These are phyloP conservation scores for Colletotrichum godetiae DNA, from an alignment of 2,329 filamentous ascomycete species.

Conservation along the genomic window DNA sequence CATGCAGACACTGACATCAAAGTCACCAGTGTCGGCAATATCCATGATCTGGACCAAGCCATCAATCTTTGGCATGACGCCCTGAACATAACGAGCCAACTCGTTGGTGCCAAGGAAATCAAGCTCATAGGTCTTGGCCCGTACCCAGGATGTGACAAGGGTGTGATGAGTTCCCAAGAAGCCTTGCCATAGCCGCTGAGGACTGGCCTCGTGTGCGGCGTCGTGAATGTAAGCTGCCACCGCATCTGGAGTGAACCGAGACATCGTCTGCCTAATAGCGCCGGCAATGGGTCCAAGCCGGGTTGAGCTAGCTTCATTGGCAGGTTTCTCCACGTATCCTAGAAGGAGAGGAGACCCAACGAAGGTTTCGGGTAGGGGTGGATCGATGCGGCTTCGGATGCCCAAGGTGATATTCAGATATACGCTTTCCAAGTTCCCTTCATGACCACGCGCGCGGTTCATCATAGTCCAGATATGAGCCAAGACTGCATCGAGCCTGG, in stretches of 20 bases:
- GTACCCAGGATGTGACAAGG: conserved; percentile 57
- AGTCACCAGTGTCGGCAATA: conserved; percentile 42
- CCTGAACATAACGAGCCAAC: conserved; percentile 51
- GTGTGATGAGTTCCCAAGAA: conserved; percentile 56
- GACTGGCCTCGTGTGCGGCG: conserved; percentile 53
- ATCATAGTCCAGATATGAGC: conserved; percentile 59
- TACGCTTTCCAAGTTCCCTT: conserved; percentile 42
- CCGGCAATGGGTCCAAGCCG: conserved; percentile 40
- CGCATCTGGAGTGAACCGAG: conserved; percentile 48
- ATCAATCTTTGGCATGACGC: conserved; percentile 54
- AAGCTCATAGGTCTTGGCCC: conserved; percentile 51
- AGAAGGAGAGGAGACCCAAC: conserved; percentile 57
- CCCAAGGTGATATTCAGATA: conserved; percentile 55
- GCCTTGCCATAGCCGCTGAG: conserved; percentile 60
- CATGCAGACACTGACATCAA: conserved; percentile 49
- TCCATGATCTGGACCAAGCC: conserved; percentile 56
- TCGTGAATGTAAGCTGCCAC: conserved; percentile 55
- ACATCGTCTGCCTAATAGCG: conserved; percentile 48
- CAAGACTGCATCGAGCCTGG: conserved; percentile 56
- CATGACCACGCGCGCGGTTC: conserved; percentile 50
- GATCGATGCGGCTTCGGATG: conserved; percentile 49
- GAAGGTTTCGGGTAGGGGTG: conserved; percentile 52
- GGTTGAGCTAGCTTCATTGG: not conserved
- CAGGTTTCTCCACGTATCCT: conserved; percentile 44
- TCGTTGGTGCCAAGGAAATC: conserved; percentile 47